Evolutionary conservation across 2,329 filamentous ascomycete genomes (phyloP), one percentile per base, ranked within the genome.

Genomic region (Pseudogymnoascus sp.): DNA sequence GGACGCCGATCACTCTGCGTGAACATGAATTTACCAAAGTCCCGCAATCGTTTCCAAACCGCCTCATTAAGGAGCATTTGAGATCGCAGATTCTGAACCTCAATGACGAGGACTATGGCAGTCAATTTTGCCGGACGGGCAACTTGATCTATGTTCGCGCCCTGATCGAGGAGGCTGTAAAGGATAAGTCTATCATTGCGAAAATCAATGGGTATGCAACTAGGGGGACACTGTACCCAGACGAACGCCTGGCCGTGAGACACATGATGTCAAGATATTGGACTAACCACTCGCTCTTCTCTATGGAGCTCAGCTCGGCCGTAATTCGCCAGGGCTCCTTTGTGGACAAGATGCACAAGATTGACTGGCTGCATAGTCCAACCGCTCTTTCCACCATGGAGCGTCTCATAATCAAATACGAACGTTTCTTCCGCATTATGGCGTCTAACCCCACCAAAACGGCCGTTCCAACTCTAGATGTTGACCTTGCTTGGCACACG

Each of bases 401-500:
- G 0, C 81, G 89, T 0, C 77, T 91, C 0, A 75, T 90, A 3
- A 70, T 69, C 2, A 92, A 90, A 70, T 90, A 90, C 68, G 58
- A 74, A 2, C 81, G 86, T 3, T 92, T 90, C 73, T 75, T 89
- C 14, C 59, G 67, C 0, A 80, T 91, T 66, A 86, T 91, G 72
- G 72, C 73, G 1, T 64, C 70, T 0, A 68, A 83, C 45, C 78
- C 78, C 0, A 67, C 64, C 0, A 71, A 80, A 3, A 75, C 82
- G 12, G 82, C 79, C 0, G 88, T 92, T 0, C 89, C 89, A 0
- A 92, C 88, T 0, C 77, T 91, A 0, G 89, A 92, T 66, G 80
- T 92, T 4, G 89, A 92, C 69, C 76, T 92, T 0, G 88, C 83
- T 0, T 92, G 89, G 88, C 91, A 95, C 71, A 93, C 89, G 0